Evolutionary conservation across 768 basidiomycete species (phyloP).

Genomic region (Coprinellus micaceus): DNA sequence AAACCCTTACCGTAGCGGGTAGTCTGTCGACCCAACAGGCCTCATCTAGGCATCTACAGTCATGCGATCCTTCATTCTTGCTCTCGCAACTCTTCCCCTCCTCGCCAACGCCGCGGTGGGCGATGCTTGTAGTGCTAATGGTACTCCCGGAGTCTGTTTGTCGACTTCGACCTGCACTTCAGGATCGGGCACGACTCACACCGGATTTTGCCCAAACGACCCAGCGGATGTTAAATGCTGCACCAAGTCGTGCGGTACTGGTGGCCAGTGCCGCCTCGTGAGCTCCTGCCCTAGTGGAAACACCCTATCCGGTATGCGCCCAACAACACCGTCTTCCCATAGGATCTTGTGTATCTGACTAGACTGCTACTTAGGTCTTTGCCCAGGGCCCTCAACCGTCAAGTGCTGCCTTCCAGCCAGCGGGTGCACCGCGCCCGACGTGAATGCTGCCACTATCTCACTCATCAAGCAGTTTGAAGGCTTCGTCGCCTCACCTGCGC

Average conservation of each 20-base stretch:
- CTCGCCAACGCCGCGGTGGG: slow-evolving; percentile 18
- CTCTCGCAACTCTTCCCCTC: not conserved
- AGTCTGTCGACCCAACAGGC: too few species aligned
- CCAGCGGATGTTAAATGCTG: slow-evolving; percentile 24
- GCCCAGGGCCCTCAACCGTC: slow-evolving; percentile 26
- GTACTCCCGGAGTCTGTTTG: slow-evolving; percentile 25
- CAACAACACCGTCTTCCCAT: too few species aligned
- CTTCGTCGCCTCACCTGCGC: slow-evolving; percentile 32
- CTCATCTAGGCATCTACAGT: too few species aligned
- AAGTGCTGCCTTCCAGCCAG: slow-evolving; percentile 23
- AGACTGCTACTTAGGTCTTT: slow-evolving; percentile 24
- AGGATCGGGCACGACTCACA: slow-evolving; percentile 18
- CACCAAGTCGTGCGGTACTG: slow-evolving; percentile 24
- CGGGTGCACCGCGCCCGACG: slow-evolving; percentile 15
- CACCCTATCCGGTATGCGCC: slow-evolving; percentile 21
- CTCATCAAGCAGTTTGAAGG: slow-evolving; percentile 33
- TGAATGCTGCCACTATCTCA: slow-evolving; percentile 28
- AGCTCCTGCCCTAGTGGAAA: slow-evolving; percentile 21
- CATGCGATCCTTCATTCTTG: not conserved
- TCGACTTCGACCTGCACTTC: slow-evolving; percentile 20
- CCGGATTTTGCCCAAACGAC: slow-evolving; percentile 27
- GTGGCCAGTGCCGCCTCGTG: slow-evolving; percentile 24
- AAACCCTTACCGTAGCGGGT: too few species aligned
- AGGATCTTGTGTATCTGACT: not conserved
- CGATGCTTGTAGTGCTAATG: slow-evolving; percentile 20